Evolutionary conservation across 2,329 filamentous ascomycete genomes (phyloP), one percentile per base, ranked within the genome.

Genomic region (Myriangium duriaei): DNA sequence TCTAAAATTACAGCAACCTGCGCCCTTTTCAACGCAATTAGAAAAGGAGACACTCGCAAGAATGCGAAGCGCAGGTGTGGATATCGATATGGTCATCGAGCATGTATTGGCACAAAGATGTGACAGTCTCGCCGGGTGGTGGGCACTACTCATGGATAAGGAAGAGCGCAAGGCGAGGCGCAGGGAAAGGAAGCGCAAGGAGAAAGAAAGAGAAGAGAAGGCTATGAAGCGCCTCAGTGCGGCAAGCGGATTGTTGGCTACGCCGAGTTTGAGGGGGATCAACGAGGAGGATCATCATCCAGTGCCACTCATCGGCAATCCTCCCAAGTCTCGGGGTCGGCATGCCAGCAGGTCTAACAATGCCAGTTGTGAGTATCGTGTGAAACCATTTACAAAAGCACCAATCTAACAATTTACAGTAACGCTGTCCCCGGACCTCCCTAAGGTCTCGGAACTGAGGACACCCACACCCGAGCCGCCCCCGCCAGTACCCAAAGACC

Each of bases 61-160:
- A 15, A 95, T 98, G 87, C 80, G 83, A 42, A 83, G 81, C 47
- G 86, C 91, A 4, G 91, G 91, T 0, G 86, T 96, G 15, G 83
- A 96, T 52, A 91, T 93, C 42, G 91, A 98, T 54, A 73, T 81
- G 43, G 84, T 98, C 5, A 88, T 96, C 45, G 88, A 96, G 55
- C 92, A 91, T 50, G 91, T 98, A 3, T 61, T 94, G 24, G 76
- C 86, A 3, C 85, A 94, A 56, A 74, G 84, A 47, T 96, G 91
- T 53, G 88, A 98, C 59, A 73, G 80, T 4, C 64, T 98, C 34
- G 84, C 86, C 35, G 91, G 91, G 4, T 98, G 91, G 91, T 98
- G 91, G 91, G 82, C 84, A 3, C 61, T 98, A 17, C 63, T 98
- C 28, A 76, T 96, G 7, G 91, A 96, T 53, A 98, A 96, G 57